A percentile compares a stretch with the other conserved stretches of the same genome.
Evolutionary conservation across 73 alveolate genomes (phyloP).

Genomic region (Symbiodinium natans): DNA sequence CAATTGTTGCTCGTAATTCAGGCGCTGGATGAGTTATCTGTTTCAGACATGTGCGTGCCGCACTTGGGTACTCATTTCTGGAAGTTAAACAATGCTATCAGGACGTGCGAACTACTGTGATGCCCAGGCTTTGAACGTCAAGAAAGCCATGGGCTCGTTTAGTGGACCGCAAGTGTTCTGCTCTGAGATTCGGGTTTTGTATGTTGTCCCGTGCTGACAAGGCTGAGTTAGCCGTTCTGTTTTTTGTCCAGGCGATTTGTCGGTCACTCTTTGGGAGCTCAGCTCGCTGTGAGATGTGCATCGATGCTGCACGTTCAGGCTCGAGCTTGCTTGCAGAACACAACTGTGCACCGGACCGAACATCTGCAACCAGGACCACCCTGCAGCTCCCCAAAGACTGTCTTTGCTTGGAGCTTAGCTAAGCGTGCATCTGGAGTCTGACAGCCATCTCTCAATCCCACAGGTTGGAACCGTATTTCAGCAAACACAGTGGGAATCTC

Average conservation of each 20-base stretch:
- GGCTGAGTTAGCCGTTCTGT: too few species aligned
- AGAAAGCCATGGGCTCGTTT: conserved; percentile 66
- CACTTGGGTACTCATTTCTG: background rate
- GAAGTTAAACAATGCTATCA: too few species aligned
- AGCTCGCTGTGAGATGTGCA: conserved; percentile 75
- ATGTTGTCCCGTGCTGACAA: too few species aligned
- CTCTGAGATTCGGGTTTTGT: background rate
- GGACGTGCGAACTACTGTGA: too few species aligned
- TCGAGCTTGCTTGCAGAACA: background rate
- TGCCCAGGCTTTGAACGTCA: conserved; percentile 17
- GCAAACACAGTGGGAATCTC: conserved; percentile 39
- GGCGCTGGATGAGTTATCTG: conserved; percentile 16
- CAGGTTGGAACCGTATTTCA: conserved; percentile 86
- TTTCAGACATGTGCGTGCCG: background rate
- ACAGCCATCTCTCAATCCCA: background rate
- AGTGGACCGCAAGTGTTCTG: conserved; percentile 55
- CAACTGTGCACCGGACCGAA: too few species aligned
- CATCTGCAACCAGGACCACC: conserved; percentile 46
- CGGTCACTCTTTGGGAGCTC: conserved; percentile 79
- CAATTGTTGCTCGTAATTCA: background rate
- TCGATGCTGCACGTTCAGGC: conserved; percentile 80
- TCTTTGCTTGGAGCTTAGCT: background rate
- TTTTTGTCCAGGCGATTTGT: conserved; percentile 46
- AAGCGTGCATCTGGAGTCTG: background rate
- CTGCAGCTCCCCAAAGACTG: conserved; percentile 58